Evolutionary conservation across 441 rosid species (phyloP).

Genomic region (Bruguiera hainesii): DNA sequence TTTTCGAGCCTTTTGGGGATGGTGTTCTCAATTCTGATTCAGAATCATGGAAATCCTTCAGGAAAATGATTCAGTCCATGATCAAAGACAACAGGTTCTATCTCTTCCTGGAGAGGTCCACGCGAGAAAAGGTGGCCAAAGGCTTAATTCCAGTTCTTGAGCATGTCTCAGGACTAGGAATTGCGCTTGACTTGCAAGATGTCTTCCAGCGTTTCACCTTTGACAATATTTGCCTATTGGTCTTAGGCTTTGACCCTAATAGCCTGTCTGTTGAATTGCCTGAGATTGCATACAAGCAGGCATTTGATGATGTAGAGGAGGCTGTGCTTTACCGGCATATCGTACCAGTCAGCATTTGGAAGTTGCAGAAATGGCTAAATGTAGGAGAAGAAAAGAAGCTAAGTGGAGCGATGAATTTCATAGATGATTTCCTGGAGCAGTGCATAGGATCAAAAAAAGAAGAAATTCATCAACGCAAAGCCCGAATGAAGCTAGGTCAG

Average conservation of each 20-base stretch:
- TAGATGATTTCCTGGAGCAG: constrained; percentile 23
- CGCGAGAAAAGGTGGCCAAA: constrained; percentile 12
- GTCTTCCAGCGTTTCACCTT: constrained; percentile 21
- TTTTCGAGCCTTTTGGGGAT: constrained; percentile 29
- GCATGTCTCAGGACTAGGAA: neutral
- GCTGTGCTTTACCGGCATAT: constrained; percentile 26
- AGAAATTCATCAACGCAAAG: neutral
- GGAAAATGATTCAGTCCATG: constrained; percentile 20
- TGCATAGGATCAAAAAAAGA: constrained; percentile 22
- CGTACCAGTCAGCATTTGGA: constrained; percentile 30
- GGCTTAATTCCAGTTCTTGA: constrained; percentile 25
- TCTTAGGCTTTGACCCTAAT: constrained; percentile 19
- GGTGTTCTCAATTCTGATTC: constrained; percentile 29
- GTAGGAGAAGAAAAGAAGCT: constrained; percentile 32
- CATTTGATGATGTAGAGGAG: constrained; percentile 29
- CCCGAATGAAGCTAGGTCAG: neutral
- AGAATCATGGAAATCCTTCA: constrained; percentile 20
- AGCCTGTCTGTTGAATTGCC: constrained; percentile 21
- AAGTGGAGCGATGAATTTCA: constrained; percentile 8
- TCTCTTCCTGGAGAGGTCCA: constrained; percentile 1
- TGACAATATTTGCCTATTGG: constrained; percentile 17
- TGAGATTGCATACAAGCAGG: constrained; percentile 13
- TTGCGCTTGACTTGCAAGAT: constrained; percentile 19
- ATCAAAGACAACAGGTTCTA: constrained; percentile 12
- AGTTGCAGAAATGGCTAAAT: constrained; percentile 26